Conservation (phyloP, 1,139 yeast genomes). For the Magnusiomyces suaveolens region DNA sequence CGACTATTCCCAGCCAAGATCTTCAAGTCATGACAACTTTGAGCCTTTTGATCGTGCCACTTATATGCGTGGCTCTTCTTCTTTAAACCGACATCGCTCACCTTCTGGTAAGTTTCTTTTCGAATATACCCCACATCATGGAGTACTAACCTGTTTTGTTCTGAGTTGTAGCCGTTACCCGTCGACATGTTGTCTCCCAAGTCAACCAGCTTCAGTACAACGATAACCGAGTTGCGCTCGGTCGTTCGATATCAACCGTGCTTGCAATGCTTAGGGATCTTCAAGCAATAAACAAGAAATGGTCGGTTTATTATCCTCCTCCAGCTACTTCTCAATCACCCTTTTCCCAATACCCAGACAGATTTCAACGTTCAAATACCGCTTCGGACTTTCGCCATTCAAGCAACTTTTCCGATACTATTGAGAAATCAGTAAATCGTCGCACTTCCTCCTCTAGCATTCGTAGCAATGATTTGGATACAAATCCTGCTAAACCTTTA, state of each 20-base stretch:
- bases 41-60: constrained; percentile 6
- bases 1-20: constrained; percentile 1
- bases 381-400: constrained; percentile 16
- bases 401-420: constrained; percentile 13
- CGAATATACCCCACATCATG: too few species aligned
- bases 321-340: background rate
- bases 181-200: constrained; percentile 33
- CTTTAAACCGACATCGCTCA: constrained; percentile 18
- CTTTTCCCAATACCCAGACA: constrained; percentile 4
- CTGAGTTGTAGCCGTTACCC: constrained; percentile 17
- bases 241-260: constrained; percentile 52
- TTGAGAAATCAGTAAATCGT: constrained; percentile 6
- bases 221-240: constrained; percentile 53
- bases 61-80: constrained; percentile 12
- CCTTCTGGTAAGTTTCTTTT: constrained; percentile 15
- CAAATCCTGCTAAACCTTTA: constrained; percentile 4
- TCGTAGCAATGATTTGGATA: constrained; percentile 3
- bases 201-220: constrained; percentile 62
- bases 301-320: constrained; percentile 60
- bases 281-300: constrained; percentile 43
- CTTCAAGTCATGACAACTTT: background rate
- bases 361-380: constrained; percentile 6
- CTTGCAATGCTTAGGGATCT: constrained; percentile 46
- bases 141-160: background rate
- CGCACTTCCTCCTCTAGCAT: constrained; percentile 2